A percentile compares a stretch with the other conserved stretches of the same genome.
Conservation (phyloP, 805 yeast species). For the Clavispora fructus region DNA sequence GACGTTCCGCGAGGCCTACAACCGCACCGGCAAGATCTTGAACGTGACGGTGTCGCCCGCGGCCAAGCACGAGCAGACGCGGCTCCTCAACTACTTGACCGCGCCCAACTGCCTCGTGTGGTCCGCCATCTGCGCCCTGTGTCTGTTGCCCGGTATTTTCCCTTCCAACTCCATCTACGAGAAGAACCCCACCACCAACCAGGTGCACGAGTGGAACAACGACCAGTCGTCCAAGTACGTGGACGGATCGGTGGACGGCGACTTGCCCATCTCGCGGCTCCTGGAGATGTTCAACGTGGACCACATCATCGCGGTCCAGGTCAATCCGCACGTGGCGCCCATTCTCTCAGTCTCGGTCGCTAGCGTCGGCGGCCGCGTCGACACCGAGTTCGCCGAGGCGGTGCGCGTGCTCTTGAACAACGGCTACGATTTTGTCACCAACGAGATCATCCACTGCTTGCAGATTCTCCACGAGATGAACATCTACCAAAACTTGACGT, state of each 20-base stretch:
- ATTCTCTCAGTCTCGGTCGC: slow-evolving; percentile 64
- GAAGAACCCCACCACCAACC: slow-evolving; percentile 69
- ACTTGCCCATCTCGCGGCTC: slow-evolving; percentile 81
- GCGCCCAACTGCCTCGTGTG: slow-evolving; percentile 78
- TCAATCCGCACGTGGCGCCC: slow-evolving; percentile 94
- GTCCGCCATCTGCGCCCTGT: slow-evolving; percentile 91
- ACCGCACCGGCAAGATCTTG: slow-evolving; percentile 87
- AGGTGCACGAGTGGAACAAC: slow-evolving; percentile 76
- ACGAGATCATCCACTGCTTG: slow-evolving; percentile 75
- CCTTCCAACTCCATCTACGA: slow-evolving; percentile 83
- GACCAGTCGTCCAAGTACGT: slow-evolving; percentile 71
- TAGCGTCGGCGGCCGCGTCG: slow-evolving; percentile 65
- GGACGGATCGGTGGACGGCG: slow-evolving; percentile 95
- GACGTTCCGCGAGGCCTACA: slow-evolving; percentile 91
- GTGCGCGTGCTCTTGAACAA: slow-evolving; percentile 48
- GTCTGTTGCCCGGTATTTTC: slow-evolving; percentile 90
- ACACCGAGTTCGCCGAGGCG: slow-evolving; percentile 53
- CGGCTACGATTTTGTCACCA: slow-evolving; percentile 52
- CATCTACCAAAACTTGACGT: slow-evolving; percentile 62
- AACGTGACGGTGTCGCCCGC: slow-evolving; percentile 94
- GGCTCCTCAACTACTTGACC: slow-evolving; percentile 71
- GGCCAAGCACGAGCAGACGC: slow-evolving; percentile 84
- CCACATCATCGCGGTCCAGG: slow-evolving; percentile 96
- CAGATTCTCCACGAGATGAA: slow-evolving; percentile 74
- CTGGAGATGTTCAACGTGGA: slow-evolving; percentile 97